A percentile compares a stretch with the other conserved stretches of the same genome.
Evolutionary conservation across 208 protist genomes (phyloP).

Genomic region (Acanthamoeba rhysodes): DNA sequence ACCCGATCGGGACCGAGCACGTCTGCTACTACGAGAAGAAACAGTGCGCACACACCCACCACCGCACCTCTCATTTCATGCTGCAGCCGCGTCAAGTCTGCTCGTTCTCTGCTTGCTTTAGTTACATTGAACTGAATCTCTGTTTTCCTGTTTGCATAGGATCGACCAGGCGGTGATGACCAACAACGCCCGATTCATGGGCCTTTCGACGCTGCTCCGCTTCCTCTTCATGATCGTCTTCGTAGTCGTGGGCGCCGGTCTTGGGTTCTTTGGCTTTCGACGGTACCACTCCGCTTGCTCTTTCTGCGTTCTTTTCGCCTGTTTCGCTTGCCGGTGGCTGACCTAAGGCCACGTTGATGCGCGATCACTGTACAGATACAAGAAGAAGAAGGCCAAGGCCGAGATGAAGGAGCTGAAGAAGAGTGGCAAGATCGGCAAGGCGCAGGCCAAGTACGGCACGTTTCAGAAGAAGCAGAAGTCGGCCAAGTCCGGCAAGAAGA

Average conservation of each 20-base stretch:
- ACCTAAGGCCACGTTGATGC: no score
- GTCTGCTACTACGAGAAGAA: conserved; percentile 30
- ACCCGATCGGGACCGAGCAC: conserved; percentile 9
- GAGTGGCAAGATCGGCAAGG: conserved; percentile 7
- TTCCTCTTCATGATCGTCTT: conserved; percentile 1
- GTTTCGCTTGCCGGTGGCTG: no score
- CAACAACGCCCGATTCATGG: conserved; percentile 5
- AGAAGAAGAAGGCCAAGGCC: not conserved
- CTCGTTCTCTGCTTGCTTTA: no score
- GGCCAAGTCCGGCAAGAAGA: not conserved
- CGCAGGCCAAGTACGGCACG: conserved; percentile 18
- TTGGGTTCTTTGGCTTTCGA: not conserved
- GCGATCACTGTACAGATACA: no score
- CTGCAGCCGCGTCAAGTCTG: no score
- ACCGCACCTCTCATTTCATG: not conserved
- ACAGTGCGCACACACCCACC: not conserved
- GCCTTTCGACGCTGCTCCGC: not conserved
- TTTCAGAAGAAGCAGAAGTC: not conserved
- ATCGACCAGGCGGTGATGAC: not conserved
- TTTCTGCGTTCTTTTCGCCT: no score
- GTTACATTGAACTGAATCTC: no score
- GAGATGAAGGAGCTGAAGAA: conserved; percentile 36
- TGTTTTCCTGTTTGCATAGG: no score
- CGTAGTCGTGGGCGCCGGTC: not conserved
- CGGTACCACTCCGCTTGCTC: not conserved